These are phyloP conservation scores for Colletotrichum kahawae DNA, from an alignment of 2,329 filamentous ascomycete species.

Conservation along the genomic window DNA sequence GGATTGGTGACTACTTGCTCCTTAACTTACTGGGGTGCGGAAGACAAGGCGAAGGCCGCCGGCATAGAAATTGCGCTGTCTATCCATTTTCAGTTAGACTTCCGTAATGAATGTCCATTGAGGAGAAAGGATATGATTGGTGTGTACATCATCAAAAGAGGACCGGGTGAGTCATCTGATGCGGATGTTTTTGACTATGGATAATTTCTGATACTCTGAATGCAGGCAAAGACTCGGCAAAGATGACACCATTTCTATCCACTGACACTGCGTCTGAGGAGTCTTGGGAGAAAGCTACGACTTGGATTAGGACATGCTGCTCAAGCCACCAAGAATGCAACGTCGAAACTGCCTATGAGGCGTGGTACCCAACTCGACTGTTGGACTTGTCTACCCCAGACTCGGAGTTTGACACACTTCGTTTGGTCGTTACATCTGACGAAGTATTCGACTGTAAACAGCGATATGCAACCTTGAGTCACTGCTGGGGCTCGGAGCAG, in stretches of 20 bases:
- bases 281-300: neutral
- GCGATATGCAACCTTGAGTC: neutral
- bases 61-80: neutral
- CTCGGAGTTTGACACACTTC: neutral
- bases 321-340: neutral
- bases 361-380: neutral
- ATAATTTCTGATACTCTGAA: too few relatives aligned
- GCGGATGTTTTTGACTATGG: neutral
- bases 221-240: neutral
- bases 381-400: neutral
- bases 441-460: accelerated
- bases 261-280: neutral
- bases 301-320: neutral
- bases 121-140: too few relatives aligned
- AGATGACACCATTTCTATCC: neutral
- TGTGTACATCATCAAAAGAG: too few relatives aligned
- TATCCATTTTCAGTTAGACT: too few relatives aligned
- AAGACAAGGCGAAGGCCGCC: neutral
- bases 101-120: too few relatives aligned
- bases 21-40: too few relatives aligned
- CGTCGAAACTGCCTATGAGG: neutral
- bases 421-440: neutral
- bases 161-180: neutral
- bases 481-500: conserved; percentile 4
- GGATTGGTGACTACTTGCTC: neutral